These are phyloP conservation scores for Hippophae rhamnoides DNA, from an alignment of 306 rosid genomes.

Conservation along the genomic window DNA sequence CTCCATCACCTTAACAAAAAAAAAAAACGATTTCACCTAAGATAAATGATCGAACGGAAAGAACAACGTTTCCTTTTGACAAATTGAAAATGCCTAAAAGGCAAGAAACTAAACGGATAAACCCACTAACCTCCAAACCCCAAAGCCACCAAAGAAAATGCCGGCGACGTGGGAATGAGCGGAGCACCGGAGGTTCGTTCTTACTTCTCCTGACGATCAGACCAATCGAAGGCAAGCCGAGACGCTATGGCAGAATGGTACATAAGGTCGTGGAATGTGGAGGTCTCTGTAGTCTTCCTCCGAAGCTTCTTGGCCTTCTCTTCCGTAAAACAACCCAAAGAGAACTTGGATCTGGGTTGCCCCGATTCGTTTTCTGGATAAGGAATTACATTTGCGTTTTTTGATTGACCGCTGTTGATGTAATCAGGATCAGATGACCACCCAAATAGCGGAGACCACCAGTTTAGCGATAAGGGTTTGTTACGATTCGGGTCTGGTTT, in stretches of 20 bases:
- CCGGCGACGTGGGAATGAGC: conserved; percentile 13
- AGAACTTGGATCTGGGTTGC: conserved; percentile 24
- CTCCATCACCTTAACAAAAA: too few relatives aligned
- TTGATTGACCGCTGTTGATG: conserved; percentile 10
- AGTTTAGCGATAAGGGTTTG: conserved; percentile 32
- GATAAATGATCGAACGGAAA: too few relatives aligned
- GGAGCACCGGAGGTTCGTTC: neutral
- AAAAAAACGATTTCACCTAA: too few relatives aligned
- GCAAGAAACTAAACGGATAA: too few relatives aligned
- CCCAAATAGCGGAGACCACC: conserved; percentile 68
- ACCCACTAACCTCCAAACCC: too few relatives aligned
- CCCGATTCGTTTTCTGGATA: conserved; percentile 8
- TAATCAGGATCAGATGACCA: conserved; percentile 59
- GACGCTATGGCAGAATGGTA: conserved; percentile 75
- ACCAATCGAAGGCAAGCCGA: conserved; percentile 53
- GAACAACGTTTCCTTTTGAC: too few relatives aligned
- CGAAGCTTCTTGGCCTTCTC: conserved; percentile 64
- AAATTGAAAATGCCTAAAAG: too few relatives aligned
- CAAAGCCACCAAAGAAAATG: conserved; percentile 11
- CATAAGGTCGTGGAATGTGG: conserved; percentile 66
- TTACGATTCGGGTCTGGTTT: conserved; percentile 28
- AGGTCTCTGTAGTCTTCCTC: conserved; percentile 46
- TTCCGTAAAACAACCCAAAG: conserved; percentile 54
- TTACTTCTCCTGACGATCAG: conserved; percentile 23
- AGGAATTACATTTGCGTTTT: neutral